phyloP scores from a whole-genome alignment of 129 eudicot species.

The Saussurea involucrata region DNA sequence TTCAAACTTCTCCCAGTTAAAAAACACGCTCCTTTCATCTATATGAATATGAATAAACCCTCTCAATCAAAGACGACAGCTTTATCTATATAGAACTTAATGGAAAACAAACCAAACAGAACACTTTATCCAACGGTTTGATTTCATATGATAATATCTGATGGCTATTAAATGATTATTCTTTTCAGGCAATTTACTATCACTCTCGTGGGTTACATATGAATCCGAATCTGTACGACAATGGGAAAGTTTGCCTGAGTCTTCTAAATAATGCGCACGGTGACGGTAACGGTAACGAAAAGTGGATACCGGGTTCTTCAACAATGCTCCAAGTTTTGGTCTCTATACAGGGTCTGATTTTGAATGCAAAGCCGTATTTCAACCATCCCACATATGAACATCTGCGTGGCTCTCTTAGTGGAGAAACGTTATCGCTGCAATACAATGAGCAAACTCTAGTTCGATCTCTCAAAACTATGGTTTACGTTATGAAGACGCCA shows the following conservation, averaged over 20 bases:
- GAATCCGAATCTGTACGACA: constrained; percentile 61
- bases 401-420: constrained; percentile 23
- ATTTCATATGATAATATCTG: not conserved
- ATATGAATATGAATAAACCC: too few species aligned
- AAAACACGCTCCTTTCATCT: too few species aligned
- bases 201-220: constrained; percentile 79
- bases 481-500: constrained; percentile 50
- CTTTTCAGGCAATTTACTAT: constrained; percentile 70
- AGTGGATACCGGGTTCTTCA: constrained; percentile 66
- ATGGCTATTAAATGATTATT: not conserved
- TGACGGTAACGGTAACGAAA: constrained; percentile 44
- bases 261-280: constrained; percentile 82
- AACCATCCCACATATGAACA: constrained; percentile 62
- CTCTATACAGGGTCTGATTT: constrained; percentile 78
- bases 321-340: constrained; percentile 81
- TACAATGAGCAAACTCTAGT: constrained; percentile 56
- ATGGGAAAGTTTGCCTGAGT: constrained; percentile 81
- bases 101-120: too few species aligned
- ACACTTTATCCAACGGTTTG: not conserved
- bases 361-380: constrained; percentile 71
- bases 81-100: too few species aligned
- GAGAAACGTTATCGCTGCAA: constrained; percentile 34
- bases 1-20: too few species aligned
- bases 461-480: constrained; percentile 61
- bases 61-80: too few species aligned